Evolutionary conservation across 176 grass and related monocot species (phyloP).

Genomic region (Carex kokanica): DNA sequence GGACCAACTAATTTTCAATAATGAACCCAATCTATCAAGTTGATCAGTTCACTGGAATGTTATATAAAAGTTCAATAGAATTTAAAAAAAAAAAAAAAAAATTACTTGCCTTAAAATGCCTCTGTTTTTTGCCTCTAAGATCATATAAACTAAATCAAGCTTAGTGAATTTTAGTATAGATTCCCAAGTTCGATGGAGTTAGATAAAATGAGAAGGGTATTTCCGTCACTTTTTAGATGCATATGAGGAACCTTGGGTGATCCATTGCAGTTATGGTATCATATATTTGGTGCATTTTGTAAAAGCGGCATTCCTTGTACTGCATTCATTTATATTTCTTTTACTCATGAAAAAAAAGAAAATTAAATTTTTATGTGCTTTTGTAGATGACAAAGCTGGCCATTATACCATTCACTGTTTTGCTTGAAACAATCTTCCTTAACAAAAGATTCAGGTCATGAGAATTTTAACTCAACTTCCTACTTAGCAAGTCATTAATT

Average conservation of each 20-base stretch:
- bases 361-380: background rate
- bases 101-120: background rate
- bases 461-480: background rate
- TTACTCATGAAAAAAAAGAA: no score
- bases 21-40: background rate
- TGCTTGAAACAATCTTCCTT: conserved; percentile 75
- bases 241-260: background rate
- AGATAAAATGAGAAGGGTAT: background rate
- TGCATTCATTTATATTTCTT: background rate
- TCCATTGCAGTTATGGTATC: background rate
- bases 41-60: background rate
- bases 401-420: conserved; percentile 95
- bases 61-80: background rate
- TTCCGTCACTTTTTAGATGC: background rate
- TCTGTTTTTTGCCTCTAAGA: background rate
- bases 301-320: background rate
- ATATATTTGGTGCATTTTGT: background rate
- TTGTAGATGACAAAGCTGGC: conserved; percentile 97
- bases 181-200: background rate
- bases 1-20: background rate
- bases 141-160: background rate
- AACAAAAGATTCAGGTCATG: conserved; percentile 89
- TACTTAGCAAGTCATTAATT: background rate
- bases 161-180: background rate
- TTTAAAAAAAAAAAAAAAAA: background rate